phyloP scores from a whole-genome alignment of 352 stramenopile species.

The Pythium volutum region DNA sequence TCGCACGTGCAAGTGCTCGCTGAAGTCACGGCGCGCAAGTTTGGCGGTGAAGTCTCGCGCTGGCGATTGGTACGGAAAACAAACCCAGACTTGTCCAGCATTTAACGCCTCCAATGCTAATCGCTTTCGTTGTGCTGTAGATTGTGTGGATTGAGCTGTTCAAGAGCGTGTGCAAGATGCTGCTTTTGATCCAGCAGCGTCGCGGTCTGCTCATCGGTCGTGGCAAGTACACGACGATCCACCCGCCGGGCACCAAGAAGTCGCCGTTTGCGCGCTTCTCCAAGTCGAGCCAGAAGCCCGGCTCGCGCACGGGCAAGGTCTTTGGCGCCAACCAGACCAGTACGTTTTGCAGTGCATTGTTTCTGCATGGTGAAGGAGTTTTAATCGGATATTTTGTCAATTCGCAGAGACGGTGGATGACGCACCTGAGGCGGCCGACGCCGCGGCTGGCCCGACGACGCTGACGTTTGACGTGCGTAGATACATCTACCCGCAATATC shows the following conservation, averaged over 20 bases:
- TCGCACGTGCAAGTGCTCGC: slow-evolving; percentile 78
- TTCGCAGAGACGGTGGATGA: slow-evolving; percentile 6
- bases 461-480: slow-evolving; percentile 53
- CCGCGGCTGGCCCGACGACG: slow-evolving; percentile 28
- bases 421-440: slow-evolving; percentile 14
- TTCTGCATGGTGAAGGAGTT: not conserved
- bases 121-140: slow-evolving; percentile 18
- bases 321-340: slow-evolving; percentile 46
- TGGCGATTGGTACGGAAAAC: slow-evolving; percentile 58
- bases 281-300: slow-evolving; percentile 50
- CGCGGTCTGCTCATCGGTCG: slow-evolving; percentile 52
- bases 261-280: slow-evolving; percentile 62
- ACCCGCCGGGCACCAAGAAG: slow-evolving; percentile 25
- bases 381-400: not conserved
- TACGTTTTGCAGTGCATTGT: not conserved
- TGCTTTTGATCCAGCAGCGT: slow-evolving; percentile 62
- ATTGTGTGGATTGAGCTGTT: slow-evolving; percentile 78
- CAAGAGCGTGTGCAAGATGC: slow-evolving; percentile 65
- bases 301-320: slow-evolving; percentile 64
- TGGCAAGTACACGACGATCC: slow-evolving; percentile 40
- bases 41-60: slow-evolving; percentile 61
- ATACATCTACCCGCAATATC: not conserved
- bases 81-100: not conserved
- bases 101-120: not conserved
- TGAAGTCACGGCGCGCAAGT: slow-evolving; percentile 70